phyloP scores from a whole-genome alignment of 1,284 basidiomycete species.

The Coriolopsis trogii region DNA sequence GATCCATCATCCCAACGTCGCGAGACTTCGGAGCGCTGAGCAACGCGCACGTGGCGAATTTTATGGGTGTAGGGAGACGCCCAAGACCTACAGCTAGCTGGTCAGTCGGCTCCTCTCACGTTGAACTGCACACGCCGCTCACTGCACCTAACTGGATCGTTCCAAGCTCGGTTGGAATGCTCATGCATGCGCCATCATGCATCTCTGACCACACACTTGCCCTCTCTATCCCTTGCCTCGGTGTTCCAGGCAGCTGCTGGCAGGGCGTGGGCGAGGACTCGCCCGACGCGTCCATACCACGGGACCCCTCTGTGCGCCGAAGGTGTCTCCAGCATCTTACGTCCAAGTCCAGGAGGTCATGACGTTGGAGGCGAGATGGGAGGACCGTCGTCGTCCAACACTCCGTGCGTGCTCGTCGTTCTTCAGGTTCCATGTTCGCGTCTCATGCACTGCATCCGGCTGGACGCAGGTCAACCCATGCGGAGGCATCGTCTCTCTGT shows the following conservation, averaged over 20 bases:
- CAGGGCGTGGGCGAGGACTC: slow-evolving; percentile 49
- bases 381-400: slow-evolving; percentile 6
- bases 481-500: neutral
- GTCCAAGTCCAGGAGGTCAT: slow-evolving; percentile 5
- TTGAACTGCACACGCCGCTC: slow-evolving; percentile 14
- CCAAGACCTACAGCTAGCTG: slow-evolving; percentile 9
- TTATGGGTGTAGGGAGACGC: slow-evolving; percentile 11
- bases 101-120: slow-evolving; percentile 6
- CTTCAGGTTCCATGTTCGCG: neutral
- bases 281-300: slow-evolving; percentile 27
- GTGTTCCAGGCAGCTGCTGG: slow-evolving; percentile 53
- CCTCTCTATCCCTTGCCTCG: slow-evolving; percentile 40
- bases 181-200: slow-evolving; percentile 69
- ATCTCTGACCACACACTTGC: slow-evolving; percentile 42
- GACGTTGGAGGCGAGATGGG: slow-evolving; percentile 4
- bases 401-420: slow-evolving; percentile 12
- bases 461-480: slow-evolving; percentile 9
- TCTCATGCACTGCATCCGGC: slow-evolving; percentile 1
- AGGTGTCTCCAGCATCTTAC: slow-evolving; percentile 4
- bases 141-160: slow-evolving; percentile 7
- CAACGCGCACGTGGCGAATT: slow-evolving; percentile 22
- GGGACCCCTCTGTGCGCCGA: slow-evolving; percentile 11
- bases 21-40: slow-evolving; percentile 6
- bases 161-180: slow-evolving; percentile 30
- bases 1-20: neutral